phyloP scores from a whole-genome alignment of 106 monocot genomes.

The Platanthera zijinensis region DNA sequence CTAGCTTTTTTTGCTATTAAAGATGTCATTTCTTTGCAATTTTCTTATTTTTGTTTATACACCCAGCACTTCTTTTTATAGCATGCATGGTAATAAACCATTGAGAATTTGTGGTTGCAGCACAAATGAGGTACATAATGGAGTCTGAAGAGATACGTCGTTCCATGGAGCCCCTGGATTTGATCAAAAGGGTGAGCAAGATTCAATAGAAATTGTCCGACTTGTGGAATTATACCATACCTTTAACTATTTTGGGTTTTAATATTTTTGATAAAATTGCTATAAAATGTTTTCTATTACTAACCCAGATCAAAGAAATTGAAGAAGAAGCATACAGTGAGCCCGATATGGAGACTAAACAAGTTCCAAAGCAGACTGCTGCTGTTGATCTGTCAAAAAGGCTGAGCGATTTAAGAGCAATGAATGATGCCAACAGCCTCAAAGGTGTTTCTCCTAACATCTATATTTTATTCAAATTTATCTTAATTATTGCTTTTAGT shows the following conservation, averaged over 20 bases:
- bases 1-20: neutral
- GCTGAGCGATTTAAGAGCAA: constrained; percentile 49
- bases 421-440: constrained; percentile 69
- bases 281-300: constrained; percentile 4
- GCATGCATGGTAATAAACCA: neutral
- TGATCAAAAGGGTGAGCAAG: constrained; percentile 72
- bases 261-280: neutral
- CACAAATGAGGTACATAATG: constrained; percentile 33
- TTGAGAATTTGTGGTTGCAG: constrained; percentile 20
- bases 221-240: neutral
- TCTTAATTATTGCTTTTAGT: neutral
- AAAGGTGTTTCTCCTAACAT: constrained; percentile 41
- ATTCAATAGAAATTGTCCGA: neutral
- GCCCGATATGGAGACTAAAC: constrained; percentile 25
- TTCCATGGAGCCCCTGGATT: constrained; percentile 61
- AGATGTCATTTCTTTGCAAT: neutral
- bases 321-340: constrained; percentile 49
- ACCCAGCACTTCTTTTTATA: neutral
- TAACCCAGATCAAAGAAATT: constrained; percentile 59
- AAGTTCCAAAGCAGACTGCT: constrained; percentile 50
- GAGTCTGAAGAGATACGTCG: constrained; percentile 72
- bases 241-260: neutral
- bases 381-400: constrained; percentile 83
- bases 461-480: neutral
- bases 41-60: neutral